Evolutionary conservation across 805 yeast genomes (phyloP), one percentile per base, ranked within the genome.

Genomic region (Metschnikowia vanudenii): DNA sequence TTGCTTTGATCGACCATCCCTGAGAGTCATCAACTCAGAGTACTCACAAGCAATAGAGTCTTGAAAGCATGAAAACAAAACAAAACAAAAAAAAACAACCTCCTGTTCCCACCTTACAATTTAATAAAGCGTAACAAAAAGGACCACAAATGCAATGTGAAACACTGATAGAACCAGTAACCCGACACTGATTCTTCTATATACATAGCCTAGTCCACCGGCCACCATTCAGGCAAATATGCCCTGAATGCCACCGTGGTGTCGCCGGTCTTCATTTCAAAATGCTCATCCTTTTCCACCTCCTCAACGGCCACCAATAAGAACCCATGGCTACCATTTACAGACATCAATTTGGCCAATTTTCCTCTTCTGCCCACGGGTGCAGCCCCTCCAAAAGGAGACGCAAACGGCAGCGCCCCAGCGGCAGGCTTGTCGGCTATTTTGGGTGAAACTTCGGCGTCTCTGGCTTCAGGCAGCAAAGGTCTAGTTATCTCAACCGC

Each of bases 191-290:
- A n/a, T n/a, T n/a, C n/a, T n/a, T 19, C 13, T 12, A 37, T 10
- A 24, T 24, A 37, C 20, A 4, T 18, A 37, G 2, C 12, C 26
- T 28, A 38, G 4, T 46, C 50, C 29, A 33, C 69, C 0, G 90
- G 90, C 90, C 92, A 86, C 91, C 92, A 86, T 41, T 76, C 82
- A 0, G 95, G 94, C 5, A 69, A 66, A 48, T 68, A 71, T 0
- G 82, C 86, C 54, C 74, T 73, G 19, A 84, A 65, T 1, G 75
- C 75, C 7, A 81, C 56, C 36, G 58, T 59, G 33, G 56, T 56
- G 22, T 51, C 59, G n/a, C 46, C 50, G 2, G 67, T 39, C 37
- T 62, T 56, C 51, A 67, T 28, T 58, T 67, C 49, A 64, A 66
- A 62, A 45, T 63, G 19, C 58, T 59, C 51, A 68, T 69, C 62